Evolutionary conservation across 352 stramenopile species (phyloP), one percentile per base, ranked within the genome.

Genomic region (Plasmopara viticola): DNA sequence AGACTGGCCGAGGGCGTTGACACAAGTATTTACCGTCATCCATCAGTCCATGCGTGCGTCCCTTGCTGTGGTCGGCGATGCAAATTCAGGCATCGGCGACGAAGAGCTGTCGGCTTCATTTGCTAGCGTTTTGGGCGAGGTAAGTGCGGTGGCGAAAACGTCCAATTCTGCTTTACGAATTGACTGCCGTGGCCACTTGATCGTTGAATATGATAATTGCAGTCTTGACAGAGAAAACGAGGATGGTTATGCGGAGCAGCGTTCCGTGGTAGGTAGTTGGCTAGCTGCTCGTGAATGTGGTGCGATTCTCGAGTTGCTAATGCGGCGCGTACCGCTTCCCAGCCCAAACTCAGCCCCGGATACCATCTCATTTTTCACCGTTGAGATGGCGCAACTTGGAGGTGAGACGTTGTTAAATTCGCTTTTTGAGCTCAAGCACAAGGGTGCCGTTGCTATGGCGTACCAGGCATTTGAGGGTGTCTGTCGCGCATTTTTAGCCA

Each of bases 391-490:
- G 6, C 56, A 75, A n/a, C 57, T 62, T 14, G 68, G 67, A 31
- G 87, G 84, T 12, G 81, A 92, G 45, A 77, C 71, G 44, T 66
- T 95, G 14, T 56, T 95, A 5, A 79, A 90, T 58, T 79, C 84
- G 43, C 59, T 96, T 13, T 89, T 94, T 51, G 77, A 87, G 35
- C 70, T 96, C 14, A 95, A 95, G 51, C 87, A 96, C 69, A 90
- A 91, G 53, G 87, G 87, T 2, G 86, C 85, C 0, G 80, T 96
- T 18, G 78, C 83, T n/a, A 91, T 62, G 44, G 80, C 81, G 20
- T 87, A 90, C 48, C 74, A 87, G 33, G 62, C 82, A 15, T 94
- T 95, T 40, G 86, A 96, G 55, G 82, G 79, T 39, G 68, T 96
- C 15, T 95, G 86, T 49, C 78, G 81, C 29, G 78, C 81, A 30